Evolutionary conservation across 306 rosid species (phyloP).

Genomic region (Vigna hirtella): DNA sequence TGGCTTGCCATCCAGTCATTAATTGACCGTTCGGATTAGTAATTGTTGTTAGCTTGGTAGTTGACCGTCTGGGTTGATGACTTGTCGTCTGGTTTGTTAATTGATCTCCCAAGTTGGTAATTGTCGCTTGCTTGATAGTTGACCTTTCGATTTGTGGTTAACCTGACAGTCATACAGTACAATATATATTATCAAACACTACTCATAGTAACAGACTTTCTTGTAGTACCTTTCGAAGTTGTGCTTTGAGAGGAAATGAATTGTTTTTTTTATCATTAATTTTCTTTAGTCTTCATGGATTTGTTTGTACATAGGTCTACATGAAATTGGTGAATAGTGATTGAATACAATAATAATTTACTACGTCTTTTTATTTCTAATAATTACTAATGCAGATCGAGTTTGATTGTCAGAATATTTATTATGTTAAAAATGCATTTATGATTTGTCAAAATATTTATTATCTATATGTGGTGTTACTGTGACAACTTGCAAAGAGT

Average conservation of each 20-base stretch:
- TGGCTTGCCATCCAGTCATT: too few relatives aligned
- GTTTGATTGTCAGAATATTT: not conserved
- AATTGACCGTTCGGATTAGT: too few relatives aligned
- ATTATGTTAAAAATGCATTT: not conserved
- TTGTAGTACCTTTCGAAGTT: slow-evolving; percentile 13
- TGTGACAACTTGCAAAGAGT: not conserved
- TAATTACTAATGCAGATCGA: not conserved
- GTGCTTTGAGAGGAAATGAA: not conserved
- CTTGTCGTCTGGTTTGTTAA: too few relatives aligned
- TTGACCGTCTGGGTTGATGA: too few relatives aligned
- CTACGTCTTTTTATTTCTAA: not conserved
- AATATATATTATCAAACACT: not conserved
- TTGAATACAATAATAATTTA: slow-evolving; percentile 14
- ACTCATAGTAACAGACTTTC: not conserved
- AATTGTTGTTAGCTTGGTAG: too few relatives aligned
- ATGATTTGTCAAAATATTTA: not conserved
- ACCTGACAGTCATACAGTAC: too few relatives aligned
- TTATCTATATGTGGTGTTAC: not conserved
- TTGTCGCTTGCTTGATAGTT: too few relatives aligned
- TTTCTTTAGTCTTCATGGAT: not conserved
- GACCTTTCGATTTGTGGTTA: too few relatives aligned
- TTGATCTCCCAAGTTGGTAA: too few relatives aligned
- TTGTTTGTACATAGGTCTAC: not conserved
- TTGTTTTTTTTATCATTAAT: not conserved
- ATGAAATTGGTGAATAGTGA: slow-evolving; percentile 22